Evolutionary conservation across 495 filamentous ascomycete genomes (phyloP).

Genomic region (Aspergillus mulundensis): DNA sequence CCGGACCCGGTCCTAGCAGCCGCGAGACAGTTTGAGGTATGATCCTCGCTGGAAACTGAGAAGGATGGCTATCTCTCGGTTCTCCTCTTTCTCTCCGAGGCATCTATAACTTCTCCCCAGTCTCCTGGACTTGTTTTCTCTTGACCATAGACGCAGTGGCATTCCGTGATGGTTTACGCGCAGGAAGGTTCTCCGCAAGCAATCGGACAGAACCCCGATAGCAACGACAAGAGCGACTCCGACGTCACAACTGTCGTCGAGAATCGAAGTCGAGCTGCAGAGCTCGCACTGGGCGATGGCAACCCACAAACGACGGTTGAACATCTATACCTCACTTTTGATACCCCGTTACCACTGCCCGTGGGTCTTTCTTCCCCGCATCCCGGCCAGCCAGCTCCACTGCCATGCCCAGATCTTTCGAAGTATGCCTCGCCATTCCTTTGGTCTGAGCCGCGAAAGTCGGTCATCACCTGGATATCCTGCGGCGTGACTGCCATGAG

Average conservation of each 20-base stretch:
- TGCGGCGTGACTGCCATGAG: constrained; percentile 72
- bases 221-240: background rate
- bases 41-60: constrained; percentile 1
- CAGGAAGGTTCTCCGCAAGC: background rate
- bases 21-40: background rate
- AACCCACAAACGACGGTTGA: constrained; percentile 39
- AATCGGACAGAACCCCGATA: constrained; percentile 10
- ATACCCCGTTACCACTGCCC: constrained; percentile 61
- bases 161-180: background rate
- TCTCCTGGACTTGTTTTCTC: background rate
- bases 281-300: background rate
- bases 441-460: constrained; percentile 68
- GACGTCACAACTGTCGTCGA: background rate
- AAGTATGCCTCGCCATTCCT: constrained; percentile 66
- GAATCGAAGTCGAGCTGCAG: background rate
- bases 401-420: constrained; percentile 58
- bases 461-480: constrained; percentile 65
- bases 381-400: constrained; percentile 38
- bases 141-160: background rate
- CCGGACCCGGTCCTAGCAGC: background rate
- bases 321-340: constrained; percentile 69
- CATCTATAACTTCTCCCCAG: background rate
- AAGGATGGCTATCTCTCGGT: background rate
- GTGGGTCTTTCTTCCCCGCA: constrained; percentile 33
- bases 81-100: background rate